Evolutionary conservation across 192 early-diverging fungal species (phyloP).

Genomic region (Linnemannia zychae): DNA sequence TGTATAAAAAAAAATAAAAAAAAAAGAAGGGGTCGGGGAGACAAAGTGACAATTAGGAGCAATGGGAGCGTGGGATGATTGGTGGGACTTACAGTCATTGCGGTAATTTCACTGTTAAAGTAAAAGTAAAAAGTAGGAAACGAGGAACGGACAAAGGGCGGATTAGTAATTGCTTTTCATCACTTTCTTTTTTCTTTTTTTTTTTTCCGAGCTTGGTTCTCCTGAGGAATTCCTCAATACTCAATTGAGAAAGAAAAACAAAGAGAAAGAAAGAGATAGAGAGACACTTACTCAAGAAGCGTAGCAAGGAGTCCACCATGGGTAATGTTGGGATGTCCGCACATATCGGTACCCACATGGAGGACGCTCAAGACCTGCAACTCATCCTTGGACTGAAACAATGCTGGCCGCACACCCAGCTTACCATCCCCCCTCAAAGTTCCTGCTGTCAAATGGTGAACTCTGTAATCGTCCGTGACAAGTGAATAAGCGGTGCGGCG

Average conservation of each 20-base stretch:
- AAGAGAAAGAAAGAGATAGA: constrained; percentile 64
- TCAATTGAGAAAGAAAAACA: not conserved
- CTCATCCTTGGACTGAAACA: constrained; percentile 66
- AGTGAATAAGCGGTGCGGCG: constrained; percentile 44
- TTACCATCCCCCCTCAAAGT: constrained; percentile 68
- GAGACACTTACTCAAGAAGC: constrained; percentile 70
- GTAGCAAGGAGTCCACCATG: constrained; percentile 86
- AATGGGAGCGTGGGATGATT: constrained; percentile 15
- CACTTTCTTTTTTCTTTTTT: not conserved
- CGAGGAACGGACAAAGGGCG: not conserved
- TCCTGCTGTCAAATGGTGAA: constrained; percentile 60
- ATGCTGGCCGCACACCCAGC: constrained; percentile 63
- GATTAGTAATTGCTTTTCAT: not conserved
- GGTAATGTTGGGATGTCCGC: constrained; percentile 83
- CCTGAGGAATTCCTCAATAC: not conserved
- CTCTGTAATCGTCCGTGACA: constrained; percentile 35
- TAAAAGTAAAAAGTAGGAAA: not conserved
- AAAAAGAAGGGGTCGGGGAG: not conserved
- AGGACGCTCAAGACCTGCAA: constrained; percentile 58
- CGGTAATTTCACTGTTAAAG: constrained; percentile 46
- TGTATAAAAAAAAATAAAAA: not conserved
- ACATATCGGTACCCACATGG: constrained; percentile 78
- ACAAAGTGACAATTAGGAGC: no score
- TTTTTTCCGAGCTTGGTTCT: not conserved
- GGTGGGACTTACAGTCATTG: constrained; percentile 46